Base-by-base conservation (phyloP, 2,329 filamentous ascomycete species). In the Chaetomiaceae sp. region DNA sequence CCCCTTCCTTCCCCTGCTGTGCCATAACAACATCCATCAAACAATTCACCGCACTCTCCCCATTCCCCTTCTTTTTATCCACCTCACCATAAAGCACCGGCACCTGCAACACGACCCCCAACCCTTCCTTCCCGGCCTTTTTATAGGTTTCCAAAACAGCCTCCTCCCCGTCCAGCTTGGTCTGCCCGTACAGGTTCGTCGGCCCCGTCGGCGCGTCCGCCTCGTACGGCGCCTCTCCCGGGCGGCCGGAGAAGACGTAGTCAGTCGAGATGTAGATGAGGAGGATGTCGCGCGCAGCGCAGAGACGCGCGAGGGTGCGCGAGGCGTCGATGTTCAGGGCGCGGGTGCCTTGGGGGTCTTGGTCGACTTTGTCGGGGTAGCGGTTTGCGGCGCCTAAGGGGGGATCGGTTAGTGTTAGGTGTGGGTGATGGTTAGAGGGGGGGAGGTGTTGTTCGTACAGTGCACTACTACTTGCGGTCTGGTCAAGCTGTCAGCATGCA, bases 191-290 rank as follows among this genome's bases (percentile, higher is more conserved):
- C 55, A 91, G 70, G 65, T 96, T 96, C 2, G 90, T 83, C 11
- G 91, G 90, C 1, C 75, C 75, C 0, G 89, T 81, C 9, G 72
- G 65, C 1, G 84, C 79, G 55, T 83, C 76, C 0, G 78, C 74
- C 62, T 85, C 82, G 69, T 96, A 96, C 0, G 91, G 91, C 5
- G 91, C 91, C 51, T 95, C 87, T n/a, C 91, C 89, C 1, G 78
- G 79, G 34, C 72, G 76, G 15, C 88, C 88, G 0, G 86, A 75
- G 66, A 91, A 91, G 47, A 91, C 87, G 64, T 91, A 91, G 70
- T 91, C 88, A 44, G 88, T 91, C 8, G 87, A 90, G 62, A 91
- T 88, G 71, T 91, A 91, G 65, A 91, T 81, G 29, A 90, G 73
- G 46, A 89, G 68, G 49, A 82, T 79, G 37, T 71, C 79, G 63